Percentiles rank a stretch among this genome's conserved stretches.
These are phyloP conservation scores for Fraxinus greggii DNA, from an alignment of 305 asterid genomes.

Conservation along the genomic window DNA sequence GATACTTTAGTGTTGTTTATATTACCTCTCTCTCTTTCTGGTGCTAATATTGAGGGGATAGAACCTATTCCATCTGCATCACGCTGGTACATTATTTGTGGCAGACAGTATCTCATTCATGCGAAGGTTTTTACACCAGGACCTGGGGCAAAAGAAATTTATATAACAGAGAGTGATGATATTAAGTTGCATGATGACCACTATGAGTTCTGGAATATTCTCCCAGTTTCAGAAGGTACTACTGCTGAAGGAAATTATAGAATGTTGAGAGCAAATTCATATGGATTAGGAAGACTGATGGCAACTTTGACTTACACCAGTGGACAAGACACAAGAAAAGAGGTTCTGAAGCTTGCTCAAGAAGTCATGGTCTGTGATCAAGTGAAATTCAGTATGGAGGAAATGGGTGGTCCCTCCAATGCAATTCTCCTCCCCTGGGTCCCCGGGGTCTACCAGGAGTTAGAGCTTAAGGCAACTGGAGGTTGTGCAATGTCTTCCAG, in stretches of 20 bases:
- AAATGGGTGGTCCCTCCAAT: constrained; percentile 32
- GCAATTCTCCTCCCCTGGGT: constrained; percentile 77
- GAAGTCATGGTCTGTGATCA: constrained; percentile 91
- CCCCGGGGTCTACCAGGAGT: constrained; percentile 77
- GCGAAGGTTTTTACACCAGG: constrained; percentile 70
- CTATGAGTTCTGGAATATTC: constrained; percentile 62
- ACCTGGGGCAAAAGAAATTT: constrained; percentile 65
- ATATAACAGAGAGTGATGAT: constrained; percentile 66
- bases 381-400: constrained; percentile 54
- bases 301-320: constrained; percentile 62
- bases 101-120: constrained; percentile 62
- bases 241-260: constrained; percentile 37
- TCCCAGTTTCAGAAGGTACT: constrained; percentile 51
- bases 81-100: constrained; percentile 81
- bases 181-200: constrained; percentile 54
- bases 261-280: constrained; percentile 58
- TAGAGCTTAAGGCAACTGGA: constrained; percentile 77
- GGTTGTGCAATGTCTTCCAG: constrained; percentile 81
- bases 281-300: constrained; percentile 77
- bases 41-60: constrained; percentile 45
- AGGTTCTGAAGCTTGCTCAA: constrained; percentile 73
- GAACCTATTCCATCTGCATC: constrained; percentile 55
- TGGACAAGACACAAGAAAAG: constrained; percentile 54
- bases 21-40: constrained; percentile 58
- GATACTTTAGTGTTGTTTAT: constrained; percentile 60